Percentiles rank a stretch among this genome's conserved stretches.
Conservation (phyloP, 495 filamentous ascomycete species). For the Hypoxylon lienhwacheense region DNA sequence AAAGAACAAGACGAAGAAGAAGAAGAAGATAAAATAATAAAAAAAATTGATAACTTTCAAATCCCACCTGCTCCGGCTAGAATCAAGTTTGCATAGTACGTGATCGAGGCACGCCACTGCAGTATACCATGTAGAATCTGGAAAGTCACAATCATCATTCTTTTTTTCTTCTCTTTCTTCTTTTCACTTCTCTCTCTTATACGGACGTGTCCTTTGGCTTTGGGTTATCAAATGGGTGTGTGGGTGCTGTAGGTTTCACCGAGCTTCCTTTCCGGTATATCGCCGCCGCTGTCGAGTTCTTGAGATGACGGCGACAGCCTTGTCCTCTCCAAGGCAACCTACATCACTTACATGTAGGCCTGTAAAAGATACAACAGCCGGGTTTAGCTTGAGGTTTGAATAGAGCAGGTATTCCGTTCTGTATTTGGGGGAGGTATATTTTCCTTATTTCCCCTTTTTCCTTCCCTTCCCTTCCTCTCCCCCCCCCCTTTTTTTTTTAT, state of each 20-base stretch:
- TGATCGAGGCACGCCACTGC: conserved; percentile 12
- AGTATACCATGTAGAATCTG: conserved; percentile 7
- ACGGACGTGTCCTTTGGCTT: conserved; percentile 10
- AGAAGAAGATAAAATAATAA: not conserved
- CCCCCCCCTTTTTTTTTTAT: not conserved
- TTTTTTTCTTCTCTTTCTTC: too few species aligned
- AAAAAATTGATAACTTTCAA: not conserved
- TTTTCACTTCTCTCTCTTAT: too few species aligned
- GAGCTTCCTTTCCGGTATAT: conserved; percentile 35
- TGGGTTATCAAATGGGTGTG: conserved; percentile 8
- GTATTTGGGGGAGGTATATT: not conserved
- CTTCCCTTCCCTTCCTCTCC: not conserved
- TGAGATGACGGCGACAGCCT: conserved; percentile 1
- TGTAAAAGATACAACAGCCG: not conserved
- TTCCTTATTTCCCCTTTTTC: not conserved
- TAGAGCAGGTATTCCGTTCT: not conserved
- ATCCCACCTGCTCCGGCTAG: conserved; percentile 2
- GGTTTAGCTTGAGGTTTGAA: not conserved
- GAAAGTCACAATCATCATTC: conserved; percentile 27
- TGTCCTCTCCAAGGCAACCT: not conserved
- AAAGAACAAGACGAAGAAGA: not conserved
- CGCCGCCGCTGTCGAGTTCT: conserved; percentile 21
- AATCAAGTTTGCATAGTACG: conserved; percentile 11
- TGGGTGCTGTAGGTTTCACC: conserved; percentile 10
- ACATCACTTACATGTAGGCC: not conserved